Percentiles rank a stretch among this genome's conserved stretches.
Evolutionary conservation across 371 early-diverging fungal genomes (phyloP).

Genomic region (Apophysomyces elegans): DNA sequence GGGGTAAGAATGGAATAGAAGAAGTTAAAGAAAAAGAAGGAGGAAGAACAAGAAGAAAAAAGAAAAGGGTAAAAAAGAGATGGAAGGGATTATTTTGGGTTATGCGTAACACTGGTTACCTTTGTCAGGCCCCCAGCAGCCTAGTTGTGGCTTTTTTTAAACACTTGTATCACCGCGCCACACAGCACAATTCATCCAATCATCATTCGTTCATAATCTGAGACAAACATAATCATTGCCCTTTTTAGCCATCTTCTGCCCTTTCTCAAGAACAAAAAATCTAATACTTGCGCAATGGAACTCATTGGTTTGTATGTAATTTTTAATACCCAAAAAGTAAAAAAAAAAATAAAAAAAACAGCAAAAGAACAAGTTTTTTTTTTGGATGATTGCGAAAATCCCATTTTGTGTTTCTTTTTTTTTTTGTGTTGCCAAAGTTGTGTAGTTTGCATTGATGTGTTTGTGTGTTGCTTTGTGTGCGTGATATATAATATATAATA

Average conservation of each 20-base stretch:
- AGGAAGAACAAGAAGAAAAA: slow-evolving; percentile 14
- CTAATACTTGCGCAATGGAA: too few relatives aligned
- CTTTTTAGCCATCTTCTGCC: background rate
- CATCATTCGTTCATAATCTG: background rate
- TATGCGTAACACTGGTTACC: slow-evolving; percentile 5
- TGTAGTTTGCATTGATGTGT: background rate
- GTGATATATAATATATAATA: background rate
- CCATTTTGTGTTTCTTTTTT: background rate
- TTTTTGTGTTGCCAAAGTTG: background rate
- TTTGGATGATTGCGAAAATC: background rate
- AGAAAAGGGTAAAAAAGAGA: background rate
- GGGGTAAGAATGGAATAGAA: background rate
- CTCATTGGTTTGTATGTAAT: background rate
- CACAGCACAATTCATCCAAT: background rate
- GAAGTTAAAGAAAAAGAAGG: slow-evolving; percentile 1
- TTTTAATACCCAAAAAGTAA: background rate
- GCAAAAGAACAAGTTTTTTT: background rate
- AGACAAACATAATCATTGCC: background rate
- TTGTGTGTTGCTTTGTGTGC: background rate
- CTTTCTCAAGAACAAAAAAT: too few relatives aligned
- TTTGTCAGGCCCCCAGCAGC: background rate
- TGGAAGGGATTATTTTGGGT: slow-evolving; percentile 8
- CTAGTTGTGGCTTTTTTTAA: slow-evolving; percentile 9
- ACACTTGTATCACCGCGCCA: slow-evolving; percentile 8
- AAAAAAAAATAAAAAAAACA: background rate